These are phyloP conservation scores for Tillandsia fasciculata DNA, from an alignment of 176 grass and related monocot species.

Conservation along the genomic window DNA sequence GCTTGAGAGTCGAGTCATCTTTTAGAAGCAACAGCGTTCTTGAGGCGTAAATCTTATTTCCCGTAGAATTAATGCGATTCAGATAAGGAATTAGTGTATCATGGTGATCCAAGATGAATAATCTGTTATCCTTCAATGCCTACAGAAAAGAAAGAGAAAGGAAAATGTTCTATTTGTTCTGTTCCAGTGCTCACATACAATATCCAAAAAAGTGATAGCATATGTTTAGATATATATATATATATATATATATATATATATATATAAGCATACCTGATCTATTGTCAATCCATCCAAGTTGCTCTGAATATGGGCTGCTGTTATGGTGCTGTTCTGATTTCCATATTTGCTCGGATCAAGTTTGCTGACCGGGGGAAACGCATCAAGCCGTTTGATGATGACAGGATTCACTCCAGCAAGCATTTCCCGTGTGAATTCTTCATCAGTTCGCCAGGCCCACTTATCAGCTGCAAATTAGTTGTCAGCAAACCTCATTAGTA, in stretches of 20 bases:
- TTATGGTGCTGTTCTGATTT: conserved; percentile 73
- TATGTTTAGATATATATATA: not conserved
- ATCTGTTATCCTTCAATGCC: conserved; percentile 41
- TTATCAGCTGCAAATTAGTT: conserved; percentile 25
- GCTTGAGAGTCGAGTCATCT: conserved; percentile 40
- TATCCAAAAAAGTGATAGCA: too few species aligned
- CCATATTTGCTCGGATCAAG: conserved; percentile 64
- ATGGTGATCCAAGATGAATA: conserved; percentile 89
- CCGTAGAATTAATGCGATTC: conserved; percentile 44
- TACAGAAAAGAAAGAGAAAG: conserved; percentile 1
- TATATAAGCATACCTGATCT: conserved; percentile 24
- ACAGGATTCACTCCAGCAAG: conserved; percentile 81
- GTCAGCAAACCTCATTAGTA: not conserved
- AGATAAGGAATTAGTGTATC: conserved; percentile 79
- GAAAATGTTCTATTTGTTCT: too few species aligned
- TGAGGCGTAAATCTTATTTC: conserved; percentile 71
- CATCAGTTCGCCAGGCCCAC: conserved; percentile 64
- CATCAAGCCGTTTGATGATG: conserved; percentile 52
- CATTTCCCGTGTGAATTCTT: conserved; percentile 84
- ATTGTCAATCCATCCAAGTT: conserved; percentile 46
- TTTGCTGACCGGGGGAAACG: conserved; percentile 64
- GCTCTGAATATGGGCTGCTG: conserved; percentile 45
- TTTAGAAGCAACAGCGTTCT: conserved; percentile 63
- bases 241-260: too few species aligned
- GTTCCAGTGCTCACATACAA: too few species aligned